Base-by-base conservation (phyloP, 176 grass and related monocot species). In the Pharus latifolius region DNA sequence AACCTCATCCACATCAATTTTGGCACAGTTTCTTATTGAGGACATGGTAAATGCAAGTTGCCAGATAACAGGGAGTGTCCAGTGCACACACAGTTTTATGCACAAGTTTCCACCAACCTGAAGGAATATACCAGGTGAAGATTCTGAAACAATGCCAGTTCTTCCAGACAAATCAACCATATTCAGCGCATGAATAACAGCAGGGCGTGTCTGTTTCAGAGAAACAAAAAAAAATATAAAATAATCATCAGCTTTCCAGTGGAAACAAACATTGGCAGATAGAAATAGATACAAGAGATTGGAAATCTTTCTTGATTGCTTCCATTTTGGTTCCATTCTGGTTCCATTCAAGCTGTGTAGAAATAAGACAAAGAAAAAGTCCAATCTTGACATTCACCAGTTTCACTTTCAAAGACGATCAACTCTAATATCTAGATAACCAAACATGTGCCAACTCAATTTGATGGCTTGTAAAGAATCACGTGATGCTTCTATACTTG, bases 111-210 rank as follows among this genome's bases (percentile, higher is more conserved):
- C 57, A 69, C 53, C 20, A 80, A 98, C 95, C 89, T 98, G 95
- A 78, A 94, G 67, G 75, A 93, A 98, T 87, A 98, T 79, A 26
- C 95, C 95, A 78, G 84, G 95, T 0, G 84, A 98, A 27, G 72
- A 88, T 67, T 90, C 87, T 78, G 95, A 98, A 76, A 91, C 52
- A 74, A 93, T 81, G 35, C 95, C 95, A 65, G 49, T 77, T 79
- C 81, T 88, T 84, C 95, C 95, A 83, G 78, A 80, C 74, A 98
- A 91, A 73, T 78, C 72, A 60, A 85, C 78, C 78, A 81, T 83
- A 60, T 69, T 94, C 24, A 98, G 79, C 63, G 81, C 60, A 78
- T 75, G 78, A 80, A 98, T 85, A 57, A 75, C 90, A 56, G 90
- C 95, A 44, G 90, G 79, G 1, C 87, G 83, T 42, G 95, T 77